phyloP scores from a whole-genome alignment of 768 basidiomycete species.

The Tulasnella sp. region DNA sequence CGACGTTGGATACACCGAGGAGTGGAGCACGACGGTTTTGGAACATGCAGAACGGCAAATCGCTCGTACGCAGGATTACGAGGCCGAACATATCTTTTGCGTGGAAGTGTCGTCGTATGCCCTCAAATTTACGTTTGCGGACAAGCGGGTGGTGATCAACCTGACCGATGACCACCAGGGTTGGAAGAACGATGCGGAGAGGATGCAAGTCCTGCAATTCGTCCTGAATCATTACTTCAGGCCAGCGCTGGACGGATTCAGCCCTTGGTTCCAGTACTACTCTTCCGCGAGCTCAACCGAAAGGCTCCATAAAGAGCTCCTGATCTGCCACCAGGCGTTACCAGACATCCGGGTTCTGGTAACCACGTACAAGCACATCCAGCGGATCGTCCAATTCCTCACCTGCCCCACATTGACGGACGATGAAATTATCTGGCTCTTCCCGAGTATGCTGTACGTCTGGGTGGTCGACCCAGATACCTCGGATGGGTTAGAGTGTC shows the following conservation, averaged over 20 bases:
- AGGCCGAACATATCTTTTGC: background rate
- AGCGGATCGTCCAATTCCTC: background rate
- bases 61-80: background rate
- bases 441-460: background rate
- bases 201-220: background rate
- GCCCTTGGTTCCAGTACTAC: background rate
- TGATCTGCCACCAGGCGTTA: background rate
- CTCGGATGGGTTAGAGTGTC: background rate
- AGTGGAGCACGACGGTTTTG: background rate
- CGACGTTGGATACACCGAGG: background rate
- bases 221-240: background rate
- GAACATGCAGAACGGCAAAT: background rate
- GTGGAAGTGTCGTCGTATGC: background rate
- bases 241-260: background rate
- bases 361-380: background rate
- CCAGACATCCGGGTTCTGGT: background rate
- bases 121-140: background rate
- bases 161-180: background rate
- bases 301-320: background rate
- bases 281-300: background rate
- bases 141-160: background rate
- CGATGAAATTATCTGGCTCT: background rate
- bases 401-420: background rate
- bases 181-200: background rate
- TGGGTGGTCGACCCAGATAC: background rate